These are phyloP conservation scores for Calophaca sinica DNA, from an alignment of 306 rosid species.

Conservation along the genomic window DNA sequence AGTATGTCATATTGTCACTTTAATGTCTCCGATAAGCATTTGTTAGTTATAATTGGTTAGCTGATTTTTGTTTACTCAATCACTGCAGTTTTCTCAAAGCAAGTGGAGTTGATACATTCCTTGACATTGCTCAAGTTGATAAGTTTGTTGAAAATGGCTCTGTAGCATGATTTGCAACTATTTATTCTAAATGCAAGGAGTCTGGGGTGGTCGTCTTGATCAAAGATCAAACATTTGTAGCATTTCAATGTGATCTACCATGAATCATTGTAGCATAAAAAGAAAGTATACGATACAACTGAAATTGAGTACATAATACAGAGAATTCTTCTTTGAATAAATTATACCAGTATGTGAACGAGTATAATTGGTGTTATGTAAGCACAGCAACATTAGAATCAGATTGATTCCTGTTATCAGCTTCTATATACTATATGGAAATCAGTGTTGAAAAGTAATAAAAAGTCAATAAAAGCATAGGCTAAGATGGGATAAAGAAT, in stretches of 20 bases:
- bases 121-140: conserved; percentile 66
- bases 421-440: too few species aligned
- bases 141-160: conserved; percentile 54
- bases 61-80: conserved; percentile 29
- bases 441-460: too few species aligned
- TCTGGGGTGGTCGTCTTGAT: not conserved
- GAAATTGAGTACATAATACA: conserved; percentile 15
- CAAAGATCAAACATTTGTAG: not conserved
- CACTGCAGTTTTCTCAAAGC: conserved; percentile 66
- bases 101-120: conserved; percentile 62
- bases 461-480: too few species aligned
- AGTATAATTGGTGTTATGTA: conserved; percentile 3
- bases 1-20: conserved; percentile 54
- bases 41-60: not conserved
- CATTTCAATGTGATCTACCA: conserved; percentile 8
- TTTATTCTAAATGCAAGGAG: not conserved
- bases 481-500: too few species aligned
- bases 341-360: not conserved
- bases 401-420: not conserved
- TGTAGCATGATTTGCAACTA: conserved; percentile 32
- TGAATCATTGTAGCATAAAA: conserved; percentile 29
- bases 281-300: conserved; percentile 26
- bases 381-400: not conserved
- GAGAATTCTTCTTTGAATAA: not conserved
- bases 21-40: conserved; percentile 9